A percentile compares a stretch with the other conserved stretches of the same genome.
phyloP scores from a whole-genome alignment of 768 basidiomycete species.

The Sistotremastrum suecicum region DNA sequence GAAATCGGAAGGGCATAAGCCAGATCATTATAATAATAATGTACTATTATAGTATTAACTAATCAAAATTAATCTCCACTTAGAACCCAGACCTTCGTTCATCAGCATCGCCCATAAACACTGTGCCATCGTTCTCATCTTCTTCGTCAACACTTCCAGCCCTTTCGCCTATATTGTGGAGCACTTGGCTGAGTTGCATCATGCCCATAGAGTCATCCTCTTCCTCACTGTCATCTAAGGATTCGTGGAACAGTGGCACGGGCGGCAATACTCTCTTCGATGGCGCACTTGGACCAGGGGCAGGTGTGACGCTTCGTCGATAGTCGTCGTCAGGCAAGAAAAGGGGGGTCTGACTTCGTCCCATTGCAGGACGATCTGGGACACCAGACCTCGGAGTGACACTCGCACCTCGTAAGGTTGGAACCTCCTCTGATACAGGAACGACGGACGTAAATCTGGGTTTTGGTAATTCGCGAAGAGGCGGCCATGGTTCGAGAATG shows the following conservation, averaged over 20 bases:
- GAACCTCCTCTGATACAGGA: constrained; percentile 11
- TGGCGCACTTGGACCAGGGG: constrained; percentile 13
- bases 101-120: constrained; percentile 74
- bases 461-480: constrained; percentile 24
- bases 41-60: constrained; percentile 3
- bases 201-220: constrained; percentile 36
- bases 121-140: constrained; percentile 59
- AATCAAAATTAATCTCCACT: constrained; percentile 9
- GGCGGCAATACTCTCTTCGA: constrained; percentile 19
- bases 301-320: constrained; percentile 25
- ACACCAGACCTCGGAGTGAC: constrained; percentile 20
- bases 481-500: constrained; percentile 72
- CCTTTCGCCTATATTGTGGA: constrained; percentile 43
- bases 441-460: constrained; percentile 19
- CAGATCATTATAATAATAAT: constrained; percentile 1
- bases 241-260: constrained; percentile 30
- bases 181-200: constrained; percentile 62
- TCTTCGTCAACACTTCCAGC: constrained; percentile 56
- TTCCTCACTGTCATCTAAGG: constrained; percentile 15
- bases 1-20: constrained; percentile 63
- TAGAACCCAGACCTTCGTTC: constrained; percentile 42
- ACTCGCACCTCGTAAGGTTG: constrained; percentile 17
- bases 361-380: constrained; percentile 9
- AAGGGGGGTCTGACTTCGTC: constrained; percentile 43
- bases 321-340: constrained; percentile 53